Conservation (phyloP, 176 grass and related monocot species). For the Carex cristatella region DNA sequence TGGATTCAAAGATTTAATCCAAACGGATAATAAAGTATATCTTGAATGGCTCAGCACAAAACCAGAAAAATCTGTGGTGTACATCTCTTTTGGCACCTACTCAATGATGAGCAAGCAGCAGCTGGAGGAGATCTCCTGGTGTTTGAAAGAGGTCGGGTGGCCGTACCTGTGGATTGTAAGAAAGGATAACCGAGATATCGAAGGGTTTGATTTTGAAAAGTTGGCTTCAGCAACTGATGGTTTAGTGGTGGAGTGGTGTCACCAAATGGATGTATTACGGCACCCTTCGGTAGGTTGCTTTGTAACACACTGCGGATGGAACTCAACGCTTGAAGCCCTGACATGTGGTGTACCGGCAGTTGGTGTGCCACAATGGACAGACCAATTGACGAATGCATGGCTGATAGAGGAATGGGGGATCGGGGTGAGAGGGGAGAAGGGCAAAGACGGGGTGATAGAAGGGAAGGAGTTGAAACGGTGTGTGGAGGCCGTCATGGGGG, state of each 20-base stretch:
- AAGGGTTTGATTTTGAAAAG: neutral
- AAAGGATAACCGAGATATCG: constrained; percentile 40
- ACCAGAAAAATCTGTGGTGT: constrained; percentile 41
- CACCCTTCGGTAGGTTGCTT: constrained; percentile 69
- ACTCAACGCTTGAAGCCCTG: constrained; percentile 53
- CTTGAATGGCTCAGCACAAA: constrained; percentile 54
- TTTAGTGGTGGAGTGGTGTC: constrained; percentile 74
- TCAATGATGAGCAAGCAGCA: constrained; percentile 41
- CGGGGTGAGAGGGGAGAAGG: constrained; percentile 41
- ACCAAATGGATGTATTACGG: constrained; percentile 50
- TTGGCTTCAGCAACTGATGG: constrained; percentile 5
- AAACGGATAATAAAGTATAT: constrained; percentile 29
- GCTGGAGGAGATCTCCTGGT: constrained; percentile 37
- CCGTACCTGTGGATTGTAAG: constrained; percentile 70
- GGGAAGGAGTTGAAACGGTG: constrained; percentile 52
- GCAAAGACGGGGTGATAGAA: constrained; percentile 42
- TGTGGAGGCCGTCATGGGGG: constrained; percentile 30
- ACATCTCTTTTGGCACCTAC: constrained; percentile 82
- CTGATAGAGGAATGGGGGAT: constrained; percentile 48
- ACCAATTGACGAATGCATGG: constrained; percentile 57
- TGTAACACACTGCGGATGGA: constrained; percentile 73
- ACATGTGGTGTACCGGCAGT: constrained; percentile 49
- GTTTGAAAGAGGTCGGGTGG: constrained; percentile 33
- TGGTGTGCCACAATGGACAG: constrained; percentile 48
- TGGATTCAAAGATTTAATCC: constrained; percentile 48